phyloP scores from a whole-genome alignment of 169 alveolate species.

The Eimeria necatrix region DNA sequence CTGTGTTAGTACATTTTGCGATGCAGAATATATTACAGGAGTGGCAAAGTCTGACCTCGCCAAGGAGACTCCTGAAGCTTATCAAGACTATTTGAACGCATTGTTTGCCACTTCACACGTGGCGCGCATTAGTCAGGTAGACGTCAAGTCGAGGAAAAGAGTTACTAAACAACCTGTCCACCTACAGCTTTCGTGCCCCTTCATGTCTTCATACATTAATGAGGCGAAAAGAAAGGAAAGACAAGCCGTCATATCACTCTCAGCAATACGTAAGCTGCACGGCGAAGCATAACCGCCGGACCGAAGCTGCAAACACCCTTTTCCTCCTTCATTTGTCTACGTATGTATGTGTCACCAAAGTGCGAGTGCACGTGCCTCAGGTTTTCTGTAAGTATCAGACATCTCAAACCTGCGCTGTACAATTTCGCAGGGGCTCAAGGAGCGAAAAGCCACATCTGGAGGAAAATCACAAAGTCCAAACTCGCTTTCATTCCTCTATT shows the following conservation, averaged over 20 bases:
- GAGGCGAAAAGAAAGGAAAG: neutral
- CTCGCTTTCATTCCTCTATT: neutral
- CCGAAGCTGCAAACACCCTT: neutral
- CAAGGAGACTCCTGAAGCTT: neutral
- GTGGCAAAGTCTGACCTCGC: neutral
- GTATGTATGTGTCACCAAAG: too few relatives aligned
- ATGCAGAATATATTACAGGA: neutral
- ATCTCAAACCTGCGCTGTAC: too few relatives aligned
- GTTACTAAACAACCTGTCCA: neutral
- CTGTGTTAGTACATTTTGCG: too few relatives aligned
- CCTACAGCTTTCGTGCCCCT: neutral
- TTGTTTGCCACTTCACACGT: neutral
- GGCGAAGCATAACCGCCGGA: neutral
- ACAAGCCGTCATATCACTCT: neutral
- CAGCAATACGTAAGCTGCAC: neutral
- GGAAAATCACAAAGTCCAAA: neutral
- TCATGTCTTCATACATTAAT: neutral
- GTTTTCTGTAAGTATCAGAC: too few relatives aligned
- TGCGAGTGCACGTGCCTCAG: too few relatives aligned
- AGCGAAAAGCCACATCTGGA: neutral
- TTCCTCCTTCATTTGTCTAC: neutral
- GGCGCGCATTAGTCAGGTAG: slow-evolving; percentile 11
- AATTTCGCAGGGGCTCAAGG: slow-evolving; percentile 16
- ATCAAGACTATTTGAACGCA: neutral
- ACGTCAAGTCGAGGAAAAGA: neutral